These are phyloP conservation scores for Pterulicium gracile DNA, from an alignment of 1,284 basidiomycete species.

Conservation along the genomic window DNA sequence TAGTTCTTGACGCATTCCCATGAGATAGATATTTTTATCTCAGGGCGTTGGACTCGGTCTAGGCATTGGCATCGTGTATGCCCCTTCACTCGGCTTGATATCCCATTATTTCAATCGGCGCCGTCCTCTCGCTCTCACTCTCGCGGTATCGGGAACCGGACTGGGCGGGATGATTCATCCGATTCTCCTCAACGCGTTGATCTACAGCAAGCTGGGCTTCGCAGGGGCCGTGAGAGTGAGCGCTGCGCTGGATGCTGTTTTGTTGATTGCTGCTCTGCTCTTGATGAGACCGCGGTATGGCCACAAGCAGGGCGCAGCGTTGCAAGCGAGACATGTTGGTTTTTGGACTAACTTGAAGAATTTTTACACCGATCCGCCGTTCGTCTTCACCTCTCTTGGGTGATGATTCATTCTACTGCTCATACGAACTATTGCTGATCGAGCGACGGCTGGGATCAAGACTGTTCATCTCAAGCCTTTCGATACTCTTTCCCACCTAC, in stretches of 20 bases:
- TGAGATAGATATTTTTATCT: constrained; percentile 33
- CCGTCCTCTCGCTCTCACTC: constrained; percentile 37
- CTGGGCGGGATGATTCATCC: constrained; percentile 40
- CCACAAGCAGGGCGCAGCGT: constrained; percentile 14
- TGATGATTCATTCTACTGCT: neutral
- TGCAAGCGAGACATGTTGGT: constrained; percentile 17
- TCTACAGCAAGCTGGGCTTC: constrained; percentile 23
- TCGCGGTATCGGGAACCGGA: constrained; percentile 37
- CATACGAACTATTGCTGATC: neutral
- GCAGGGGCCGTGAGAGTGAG: constrained; percentile 29
- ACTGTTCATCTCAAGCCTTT: constrained; percentile 32
- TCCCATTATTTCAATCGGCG: constrained; percentile 35
- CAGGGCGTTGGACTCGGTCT: constrained; percentile 43
- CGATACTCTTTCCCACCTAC: constrained; percentile 36
- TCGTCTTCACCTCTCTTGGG: neutral
- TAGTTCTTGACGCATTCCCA: neutral
- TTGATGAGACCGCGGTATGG: constrained; percentile 27
- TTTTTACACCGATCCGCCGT: constrained; percentile 9
- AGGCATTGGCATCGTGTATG: constrained; percentile 37
- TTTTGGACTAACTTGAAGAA: constrained; percentile 19
- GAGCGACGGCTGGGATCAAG: constrained; percentile 13
- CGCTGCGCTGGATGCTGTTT: constrained; percentile 22
- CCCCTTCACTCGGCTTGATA: constrained; percentile 38
- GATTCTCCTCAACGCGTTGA: constrained; percentile 35
- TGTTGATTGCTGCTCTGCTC: constrained; percentile 30